Evolutionary conservation across 2,329 filamentous ascomycete species (phyloP).

Genomic region (Scytalidium lignicola): DNA sequence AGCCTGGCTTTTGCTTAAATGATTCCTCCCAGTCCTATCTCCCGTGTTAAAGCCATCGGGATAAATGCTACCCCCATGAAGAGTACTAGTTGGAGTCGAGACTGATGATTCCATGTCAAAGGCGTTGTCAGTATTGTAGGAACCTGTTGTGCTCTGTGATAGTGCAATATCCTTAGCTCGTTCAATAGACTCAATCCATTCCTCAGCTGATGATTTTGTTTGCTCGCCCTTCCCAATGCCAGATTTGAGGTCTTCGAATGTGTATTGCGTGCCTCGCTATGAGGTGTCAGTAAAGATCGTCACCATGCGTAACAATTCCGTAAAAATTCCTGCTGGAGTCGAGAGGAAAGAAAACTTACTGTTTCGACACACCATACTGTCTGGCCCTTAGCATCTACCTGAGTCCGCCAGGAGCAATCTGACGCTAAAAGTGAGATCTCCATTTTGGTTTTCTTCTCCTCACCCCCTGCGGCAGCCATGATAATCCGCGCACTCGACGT

Average conservation of each 20-base stretch:
- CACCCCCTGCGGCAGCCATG: constrained; percentile 83
- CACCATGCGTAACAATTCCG: background rate
- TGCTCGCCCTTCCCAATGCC: constrained; percentile 54
- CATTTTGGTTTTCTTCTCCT: constrained; percentile 91
- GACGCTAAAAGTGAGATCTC: constrained; percentile 79
- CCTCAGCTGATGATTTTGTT: constrained; percentile 67
- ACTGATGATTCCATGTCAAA: constrained; percentile 68
- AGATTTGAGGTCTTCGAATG: constrained; percentile 88
- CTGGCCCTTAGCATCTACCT: constrained; percentile 80
- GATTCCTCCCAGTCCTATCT: constrained; percentile 51
- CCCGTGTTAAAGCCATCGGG: constrained; percentile 45
- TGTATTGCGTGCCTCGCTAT: constrained; percentile 78
- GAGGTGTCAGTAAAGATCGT: constrained; percentile 11
- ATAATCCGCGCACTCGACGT: constrained; percentile 88
- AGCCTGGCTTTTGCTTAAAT: constrained; percentile 55
- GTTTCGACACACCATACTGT: constrained; percentile 89
- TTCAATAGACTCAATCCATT: constrained; percentile 89
- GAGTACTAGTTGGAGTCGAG: constrained; percentile 69
- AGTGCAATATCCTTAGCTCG: constrained; percentile 79
- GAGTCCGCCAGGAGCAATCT: constrained; percentile 73
- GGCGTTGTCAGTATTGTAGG: constrained; percentile 61
- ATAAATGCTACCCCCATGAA: constrained; percentile 54
- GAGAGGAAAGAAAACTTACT: constrained; percentile 53
- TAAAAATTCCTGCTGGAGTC: background rate
- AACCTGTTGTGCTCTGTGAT: constrained; percentile 62